These are phyloP conservation scores for Phyllosticta paracitricarpa DNA, from an alignment of 2,329 filamentous ascomycete species.

Conservation along the genomic window DNA sequence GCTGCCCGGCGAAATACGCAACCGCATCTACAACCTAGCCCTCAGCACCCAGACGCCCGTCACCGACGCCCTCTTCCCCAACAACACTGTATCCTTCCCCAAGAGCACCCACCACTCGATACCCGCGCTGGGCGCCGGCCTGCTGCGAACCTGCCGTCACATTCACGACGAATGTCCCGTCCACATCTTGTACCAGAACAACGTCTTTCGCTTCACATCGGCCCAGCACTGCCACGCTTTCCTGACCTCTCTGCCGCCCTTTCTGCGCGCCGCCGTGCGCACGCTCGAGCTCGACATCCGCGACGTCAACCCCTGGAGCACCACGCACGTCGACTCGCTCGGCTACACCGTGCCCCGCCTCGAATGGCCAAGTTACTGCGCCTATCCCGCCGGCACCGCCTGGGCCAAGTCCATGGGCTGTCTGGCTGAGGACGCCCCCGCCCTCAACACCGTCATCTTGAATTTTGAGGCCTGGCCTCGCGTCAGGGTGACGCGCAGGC, in stretches of 20 bases:
- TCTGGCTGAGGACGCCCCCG: constrained; percentile 20
- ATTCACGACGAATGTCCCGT: constrained; percentile 25
- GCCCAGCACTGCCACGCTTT: constrained; percentile 22
- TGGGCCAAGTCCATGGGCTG: constrained; percentile 17
- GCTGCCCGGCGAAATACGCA: constrained; percentile 26
- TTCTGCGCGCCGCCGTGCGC: constrained; percentile 17
- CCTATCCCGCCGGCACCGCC: constrained; percentile 15
- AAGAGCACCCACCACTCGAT: constrained; percentile 6
- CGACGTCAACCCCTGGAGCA: constrained; percentile 14
- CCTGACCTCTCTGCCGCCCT: constrained; percentile 17
- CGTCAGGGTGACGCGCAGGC: constrained; percentile 19
- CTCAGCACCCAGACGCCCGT: constrained; percentile 20
- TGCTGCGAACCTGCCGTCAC: constrained; percentile 28
- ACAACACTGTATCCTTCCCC: constrained; percentile 4
- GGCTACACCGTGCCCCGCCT: constrained; percentile 12
- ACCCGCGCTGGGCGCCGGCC: constrained; percentile 16
- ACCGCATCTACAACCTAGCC: constrained; percentile 22
- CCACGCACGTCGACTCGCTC: constrained; percentile 8
- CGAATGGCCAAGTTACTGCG: constrained; percentile 29
- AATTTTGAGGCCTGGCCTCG: constrained; percentile 27
- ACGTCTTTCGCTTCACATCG: constrained; percentile 28
- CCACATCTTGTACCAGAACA: constrained; percentile 22
- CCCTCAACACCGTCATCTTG: constrained; percentile 23
- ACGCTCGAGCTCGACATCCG: constrained; percentile 29
- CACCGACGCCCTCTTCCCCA: constrained; percentile 16